Evolutionary conservation across 768 basidiomycete species (phyloP), one percentile per base, ranked within the genome.

Genomic region (Myochromella boudieri): DNA sequence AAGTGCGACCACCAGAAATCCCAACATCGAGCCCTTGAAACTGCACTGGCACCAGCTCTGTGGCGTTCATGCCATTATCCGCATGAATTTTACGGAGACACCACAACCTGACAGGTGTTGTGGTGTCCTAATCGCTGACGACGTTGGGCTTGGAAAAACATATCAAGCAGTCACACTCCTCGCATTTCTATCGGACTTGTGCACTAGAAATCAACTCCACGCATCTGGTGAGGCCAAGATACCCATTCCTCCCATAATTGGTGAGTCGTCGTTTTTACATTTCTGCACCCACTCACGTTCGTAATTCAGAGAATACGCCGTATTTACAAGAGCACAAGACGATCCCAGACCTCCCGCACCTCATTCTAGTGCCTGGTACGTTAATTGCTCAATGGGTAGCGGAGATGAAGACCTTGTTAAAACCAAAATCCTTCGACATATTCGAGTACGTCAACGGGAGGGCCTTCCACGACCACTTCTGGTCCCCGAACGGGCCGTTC

Each of bases 1-100:
- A 17, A 15, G 9, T 10, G 11, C 14, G 14, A 18, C 25, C 14
- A 17, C 17, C 14, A 34, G n/a, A 8, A 42, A 42, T 28, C 26
- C 40, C 6, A 37, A 43, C 27, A 44, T 48, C 28, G 39, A 29
- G 8, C 22, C 49, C 1, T 20, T 58, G 8, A 1, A 4, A 0
- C 47, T 61, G 5, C 56, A 59, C n/a, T 60, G 60, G 58, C 58
- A 62, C 40, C 60, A 59, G 28, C 33, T 51, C 1, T 54, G 53
- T 17, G 64, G 60, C 0, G 44, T 51, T n/a, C n/a, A n/a, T n/a
- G n/a, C n/a, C n/a, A n/a, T n/a, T n/a, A n/a, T n/a, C n/a, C n/a
- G n/a, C n/a, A 20, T 52, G 54, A 18, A 37, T 47, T 20, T 55
- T 51, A 44, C 1, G 33, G 10, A 0, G 10, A 18, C n/a, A n/a